Percentiles rank a stretch among this genome's conserved stretches.
Evolutionary conservation across 2,329 filamentous ascomycete genomes (phyloP).

Genomic region (Aspergillus awamori): DNA sequence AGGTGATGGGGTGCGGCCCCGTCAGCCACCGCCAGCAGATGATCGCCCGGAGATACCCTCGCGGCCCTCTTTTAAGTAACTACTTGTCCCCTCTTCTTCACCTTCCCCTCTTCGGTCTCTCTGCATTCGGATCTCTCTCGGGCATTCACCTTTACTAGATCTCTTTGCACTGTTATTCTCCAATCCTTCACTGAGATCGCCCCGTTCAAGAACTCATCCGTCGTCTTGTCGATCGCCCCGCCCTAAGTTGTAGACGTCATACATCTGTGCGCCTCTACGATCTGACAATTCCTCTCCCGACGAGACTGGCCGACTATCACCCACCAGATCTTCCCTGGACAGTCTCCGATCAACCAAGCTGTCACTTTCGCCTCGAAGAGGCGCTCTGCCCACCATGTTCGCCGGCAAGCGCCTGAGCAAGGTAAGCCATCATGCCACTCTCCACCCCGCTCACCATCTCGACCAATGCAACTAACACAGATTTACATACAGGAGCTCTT

Average conservation of each 20-base stretch:
- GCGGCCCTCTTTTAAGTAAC: not conserved
- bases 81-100: not conserved
- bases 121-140: not conserved
- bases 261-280: slow-evolving; percentile 14
- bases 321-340: not conserved
- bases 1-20: not conserved
- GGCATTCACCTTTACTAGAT: not conserved
- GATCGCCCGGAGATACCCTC: not conserved
- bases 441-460: not conserved
- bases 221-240: slow-evolving; percentile 17
- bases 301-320: not conserved
- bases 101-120: not conserved
- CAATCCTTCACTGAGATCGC: not conserved
- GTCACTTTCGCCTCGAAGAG: not conserved
- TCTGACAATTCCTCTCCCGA: not conserved
- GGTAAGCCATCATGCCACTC: slow-evolving; percentile 34
- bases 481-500: slow-evolving; percentile 51
- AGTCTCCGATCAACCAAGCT: not conserved
- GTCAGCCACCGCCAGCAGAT: slow-evolving; percentile 2
- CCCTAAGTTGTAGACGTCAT: slow-evolving; percentile 26
- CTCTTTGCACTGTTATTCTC: not conserved
- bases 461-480: slow-evolving; percentile 26
- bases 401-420: slow-evolving; percentile 52
- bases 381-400: slow-evolving; percentile 46
- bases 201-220: not conserved